Percentiles rank a stretch among this genome's conserved stretches.
These are phyloP conservation scores for Gossypium bickii DNA, from an alignment of 345 rosid species.

Conservation along the genomic window DNA sequence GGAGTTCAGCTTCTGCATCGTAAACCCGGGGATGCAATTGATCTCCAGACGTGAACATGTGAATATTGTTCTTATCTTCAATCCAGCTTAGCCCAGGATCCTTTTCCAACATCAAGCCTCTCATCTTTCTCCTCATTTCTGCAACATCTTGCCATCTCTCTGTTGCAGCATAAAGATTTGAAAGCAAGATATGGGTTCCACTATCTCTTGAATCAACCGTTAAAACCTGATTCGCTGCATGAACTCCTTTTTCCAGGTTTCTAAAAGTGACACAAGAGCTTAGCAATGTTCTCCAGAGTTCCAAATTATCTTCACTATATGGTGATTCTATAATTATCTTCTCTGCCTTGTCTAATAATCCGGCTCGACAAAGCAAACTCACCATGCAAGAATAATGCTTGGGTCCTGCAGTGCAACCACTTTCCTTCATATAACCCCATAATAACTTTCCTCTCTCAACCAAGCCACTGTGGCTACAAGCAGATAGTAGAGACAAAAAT, in stretches of 20 bases:
- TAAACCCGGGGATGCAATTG: slow-evolving; percentile 36
- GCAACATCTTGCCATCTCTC: slow-evolving; percentile 69
- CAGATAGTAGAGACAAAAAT: slow-evolving; percentile 63
- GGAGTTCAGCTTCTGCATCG: slow-evolving; percentile 43
- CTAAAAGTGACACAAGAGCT: slow-evolving; percentile 55
- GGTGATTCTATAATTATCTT: slow-evolving; percentile 44
- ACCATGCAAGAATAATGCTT: slow-evolving; percentile 88
- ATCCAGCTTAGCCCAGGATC: slow-evolving; percentile 88
- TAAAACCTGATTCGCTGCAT: slow-evolving; percentile 59
- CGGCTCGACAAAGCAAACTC: slow-evolving; percentile 72
- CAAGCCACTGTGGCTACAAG: slow-evolving; percentile 70
- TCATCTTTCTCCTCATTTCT: slow-evolving; percentile 54
- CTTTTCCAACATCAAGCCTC: slow-evolving; percentile 49
- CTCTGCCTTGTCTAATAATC: slow-evolving; percentile 57
- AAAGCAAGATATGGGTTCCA: slow-evolving; percentile 56
- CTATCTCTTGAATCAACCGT: slow-evolving; percentile 52
- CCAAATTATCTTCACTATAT: slow-evolving; percentile 29
- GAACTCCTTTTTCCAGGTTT: slow-evolving; percentile 49
- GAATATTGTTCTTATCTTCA: slow-evolving; percentile 45
- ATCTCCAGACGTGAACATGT: slow-evolving; percentile 59
- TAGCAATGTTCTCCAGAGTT: slow-evolving; percentile 81
- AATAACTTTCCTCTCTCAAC: slow-evolving; percentile 53
- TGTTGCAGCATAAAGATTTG: slow-evolving; percentile 64
- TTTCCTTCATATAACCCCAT: slow-evolving; percentile 61
- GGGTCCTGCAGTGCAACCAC: slow-evolving; percentile 44